Base-by-base conservation (phyloP, 2,329 filamentous ascomycete genomes). In the Escovopsis sp. region DNA sequence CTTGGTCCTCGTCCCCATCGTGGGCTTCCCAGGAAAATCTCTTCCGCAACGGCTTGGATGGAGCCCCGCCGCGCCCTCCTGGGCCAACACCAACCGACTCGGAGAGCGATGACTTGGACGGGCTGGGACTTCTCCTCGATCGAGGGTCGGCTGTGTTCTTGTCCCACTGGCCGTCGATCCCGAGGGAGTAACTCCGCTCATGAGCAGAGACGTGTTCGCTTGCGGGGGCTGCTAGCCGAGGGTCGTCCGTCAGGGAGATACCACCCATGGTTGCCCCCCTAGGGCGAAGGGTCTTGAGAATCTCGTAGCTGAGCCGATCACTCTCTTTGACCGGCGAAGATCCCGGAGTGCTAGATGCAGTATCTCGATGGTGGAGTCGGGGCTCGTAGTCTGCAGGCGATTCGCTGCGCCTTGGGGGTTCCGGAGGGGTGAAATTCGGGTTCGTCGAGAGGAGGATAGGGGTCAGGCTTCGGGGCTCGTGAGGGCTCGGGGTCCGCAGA, bases 261-360 rank as follows among this genome's bases (percentile, higher is more conserved):
- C 52, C 42, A 6, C 45, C 35, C 32, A 51, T 35, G 27, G 37
- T 47, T 13, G 45, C 44, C 12, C 60, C 60, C 11, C 64, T 55
- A 0, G 78, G 71, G 42, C 70, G 78, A 2, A 88, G 64, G 35
- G 76, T 82, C 44, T 74, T 76, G 41, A 85, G 76, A 42, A 88
- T 88, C 51, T 88, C 84, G 45, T 84, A 79, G 25, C 77, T 71
- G 37, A 88, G 57, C 43, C 73, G 68, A 48, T 88, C 83, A 51
- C 74, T 86, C 51, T 86, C 81, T 48, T 79, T 74, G 44, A 79
- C 66, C 0, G 27, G 69, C 1, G 70, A 69, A 7, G 68, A 67
- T 9, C 67, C 66, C 9, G 61, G 53, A 0, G 69, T 71, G 51
- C 70, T 73, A 38, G 67, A 56, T 0, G 67, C 70, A 7, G 61